These are phyloP conservation scores for Cadophora malorum DNA, from an alignment of 2,329 filamentous ascomycete species.

Conservation along the genomic window DNA sequence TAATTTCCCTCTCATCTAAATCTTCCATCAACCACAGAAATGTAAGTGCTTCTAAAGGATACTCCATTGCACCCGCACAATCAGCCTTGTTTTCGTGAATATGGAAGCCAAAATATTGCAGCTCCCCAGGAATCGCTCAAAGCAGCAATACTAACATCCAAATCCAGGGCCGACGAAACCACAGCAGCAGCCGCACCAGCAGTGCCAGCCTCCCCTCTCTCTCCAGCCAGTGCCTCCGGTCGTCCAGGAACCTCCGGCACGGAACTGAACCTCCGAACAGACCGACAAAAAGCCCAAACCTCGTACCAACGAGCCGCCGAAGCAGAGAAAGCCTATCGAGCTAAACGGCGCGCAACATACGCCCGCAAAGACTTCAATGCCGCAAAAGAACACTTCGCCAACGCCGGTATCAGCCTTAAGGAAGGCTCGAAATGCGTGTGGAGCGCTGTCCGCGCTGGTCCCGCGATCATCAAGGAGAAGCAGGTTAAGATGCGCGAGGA, in stretches of 20 bases:
- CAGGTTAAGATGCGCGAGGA: slow-evolving; percentile 44
- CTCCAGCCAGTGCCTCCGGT: slow-evolving; percentile 8
- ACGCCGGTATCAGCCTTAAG: slow-evolving; percentile 26
- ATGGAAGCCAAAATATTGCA: background rate
- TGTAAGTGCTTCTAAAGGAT: background rate
- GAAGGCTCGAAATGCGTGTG: slow-evolving; percentile 24
- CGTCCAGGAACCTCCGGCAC: slow-evolving; percentile 32
- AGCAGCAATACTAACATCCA: background rate
- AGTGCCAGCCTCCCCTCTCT: background rate
- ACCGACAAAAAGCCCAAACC: slow-evolving; percentile 35
- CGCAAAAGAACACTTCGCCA: slow-evolving; percentile 37
- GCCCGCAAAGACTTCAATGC: slow-evolving; percentile 32
- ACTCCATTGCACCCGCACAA: background rate
- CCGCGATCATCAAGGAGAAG: slow-evolving; percentile 49
- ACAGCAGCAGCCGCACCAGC: background rate
- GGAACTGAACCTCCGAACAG: slow-evolving; percentile 35
- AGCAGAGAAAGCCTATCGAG: slow-evolving; percentile 39
- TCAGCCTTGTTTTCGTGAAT: background rate
- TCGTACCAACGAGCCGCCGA: slow-evolving; percentile 37
- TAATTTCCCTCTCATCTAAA: slow-evolving; percentile 3
- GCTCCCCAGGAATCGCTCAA: background rate
- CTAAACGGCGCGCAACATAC: slow-evolving; percentile 35
- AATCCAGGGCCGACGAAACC: slow-evolving; percentile 4
- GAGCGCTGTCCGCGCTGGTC: slow-evolving; percentile 28
- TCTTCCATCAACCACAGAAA: background rate